A percentile compares a stretch with the other conserved stretches of the same genome.
Evolutionary conservation across 1,284 basidiomycete genomes (phyloP).

Genomic region (Cystobasidiaceae sp.): DNA sequence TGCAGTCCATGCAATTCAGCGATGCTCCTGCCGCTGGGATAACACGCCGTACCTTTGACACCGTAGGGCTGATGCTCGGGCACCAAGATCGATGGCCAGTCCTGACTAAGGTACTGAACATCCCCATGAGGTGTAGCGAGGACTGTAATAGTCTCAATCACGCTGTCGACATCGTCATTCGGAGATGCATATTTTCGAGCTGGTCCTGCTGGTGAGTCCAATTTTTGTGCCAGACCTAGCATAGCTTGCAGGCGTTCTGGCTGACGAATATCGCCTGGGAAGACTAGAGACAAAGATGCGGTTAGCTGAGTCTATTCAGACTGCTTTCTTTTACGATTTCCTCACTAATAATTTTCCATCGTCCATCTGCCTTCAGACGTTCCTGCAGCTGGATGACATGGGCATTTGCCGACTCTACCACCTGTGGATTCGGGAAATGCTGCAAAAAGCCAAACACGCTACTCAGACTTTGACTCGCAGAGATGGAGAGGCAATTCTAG

Average conservation of each 20-base stretch:
- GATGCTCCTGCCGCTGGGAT: no score
- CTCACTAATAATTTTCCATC: slow-evolving; percentile 32
- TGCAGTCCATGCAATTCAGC: not conserved
- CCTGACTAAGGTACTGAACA: slow-evolving; percentile 32
- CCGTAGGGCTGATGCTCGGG: slow-evolving; percentile 35
- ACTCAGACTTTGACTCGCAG: no score
- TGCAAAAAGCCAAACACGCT: not conserved
- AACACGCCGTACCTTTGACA: slow-evolving; percentile 34
- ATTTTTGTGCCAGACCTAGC: slow-evolving; percentile 31
- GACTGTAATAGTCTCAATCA: slow-evolving; percentile 40
- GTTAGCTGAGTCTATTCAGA: not conserved
- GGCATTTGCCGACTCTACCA: slow-evolving; percentile 33
- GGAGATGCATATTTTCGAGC: slow-evolving; percentile 34
- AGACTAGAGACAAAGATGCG: slow-evolving; percentile 24
- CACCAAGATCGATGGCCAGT: slow-evolving; percentile 36
- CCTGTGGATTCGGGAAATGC: slow-evolving; percentile 32
- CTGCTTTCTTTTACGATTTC: not conserved
- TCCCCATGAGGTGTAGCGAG: slow-evolving; percentile 34
- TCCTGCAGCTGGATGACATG: slow-evolving; percentile 33
- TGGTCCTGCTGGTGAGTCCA: slow-evolving; percentile 34
- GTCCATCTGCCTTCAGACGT: slow-evolving; percentile 26
- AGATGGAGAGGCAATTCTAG: no score
- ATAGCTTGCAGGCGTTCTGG: slow-evolving; percentile 9
- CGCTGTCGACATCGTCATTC: slow-evolving; percentile 35
- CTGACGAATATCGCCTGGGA: slow-evolving; percentile 38